These are phyloP conservation scores for Penicillium sp. DNA, from an alignment of 2,329 filamentous ascomycete genomes.

Conservation along the genomic window DNA sequence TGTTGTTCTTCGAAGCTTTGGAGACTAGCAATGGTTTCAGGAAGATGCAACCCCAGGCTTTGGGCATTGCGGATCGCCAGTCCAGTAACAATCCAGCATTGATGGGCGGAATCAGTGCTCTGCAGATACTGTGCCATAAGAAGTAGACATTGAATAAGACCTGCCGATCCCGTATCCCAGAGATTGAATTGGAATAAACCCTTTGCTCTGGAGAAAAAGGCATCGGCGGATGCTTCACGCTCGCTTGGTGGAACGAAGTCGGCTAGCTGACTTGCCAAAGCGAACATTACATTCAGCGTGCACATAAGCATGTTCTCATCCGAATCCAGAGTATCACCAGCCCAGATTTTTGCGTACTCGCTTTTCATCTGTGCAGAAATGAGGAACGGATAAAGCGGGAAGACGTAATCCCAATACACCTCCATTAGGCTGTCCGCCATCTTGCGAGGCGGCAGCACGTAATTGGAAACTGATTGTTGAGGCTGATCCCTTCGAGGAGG, in stretches of 20 bases:
- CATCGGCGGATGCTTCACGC: slow-evolving; percentile 43
- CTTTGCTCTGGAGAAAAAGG: slow-evolving; percentile 48
- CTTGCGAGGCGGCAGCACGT: slow-evolving; percentile 49
- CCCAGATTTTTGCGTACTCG: slow-evolving; percentile 47
- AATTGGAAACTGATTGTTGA: slow-evolving; percentile 22
- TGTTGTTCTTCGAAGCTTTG: slow-evolving; percentile 31
- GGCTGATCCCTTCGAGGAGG: slow-evolving; percentile 18
- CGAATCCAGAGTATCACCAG: slow-evolving; percentile 36
- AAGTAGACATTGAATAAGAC: slow-evolving; percentile 51
- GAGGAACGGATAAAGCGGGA: slow-evolving; percentile 51
- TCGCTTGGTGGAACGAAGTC: slow-evolving; percentile 45
- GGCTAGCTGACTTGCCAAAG: slow-evolving; percentile 48
- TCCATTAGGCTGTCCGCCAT: slow-evolving; percentile 50
- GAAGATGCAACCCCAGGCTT: slow-evolving; percentile 49
- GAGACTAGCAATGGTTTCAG: slow-evolving; percentile 37
- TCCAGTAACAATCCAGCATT: slow-evolving; percentile 54
- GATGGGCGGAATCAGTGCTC: slow-evolving; percentile 51
- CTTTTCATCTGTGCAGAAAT: slow-evolving; percentile 41
- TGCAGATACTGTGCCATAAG: slow-evolving; percentile 54
- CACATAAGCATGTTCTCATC: slow-evolving; percentile 50
- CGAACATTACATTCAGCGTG: slow-evolving; percentile 52
- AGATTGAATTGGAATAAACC: slow-evolving; percentile 46
- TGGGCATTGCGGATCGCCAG: slow-evolving; percentile 52
- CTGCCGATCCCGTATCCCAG: slow-evolving; percentile 48
- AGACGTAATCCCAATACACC: slow-evolving; percentile 52